phyloP scores from a whole-genome alignment of 208 protist genomes.

The Tritrichomonas musculus region DNA sequence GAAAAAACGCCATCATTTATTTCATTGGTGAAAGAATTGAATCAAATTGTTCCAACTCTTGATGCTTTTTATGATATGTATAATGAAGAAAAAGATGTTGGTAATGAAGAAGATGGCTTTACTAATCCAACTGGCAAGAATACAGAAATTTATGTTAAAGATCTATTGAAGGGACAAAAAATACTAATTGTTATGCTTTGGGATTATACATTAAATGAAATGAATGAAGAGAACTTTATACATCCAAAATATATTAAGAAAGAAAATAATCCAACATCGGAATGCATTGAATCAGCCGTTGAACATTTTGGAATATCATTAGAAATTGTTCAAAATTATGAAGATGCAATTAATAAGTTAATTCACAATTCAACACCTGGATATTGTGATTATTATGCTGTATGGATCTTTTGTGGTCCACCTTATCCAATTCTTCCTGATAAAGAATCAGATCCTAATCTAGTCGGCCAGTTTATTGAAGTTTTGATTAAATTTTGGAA shows the following conservation, averaged over 20 bases:
- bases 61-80: too few species aligned
- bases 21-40: too few species aligned
- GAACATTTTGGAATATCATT: background rate
- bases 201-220: background rate
- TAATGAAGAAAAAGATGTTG: too few species aligned
- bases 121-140: too few species aligned
- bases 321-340: background rate
- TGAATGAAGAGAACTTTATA: too few species aligned
- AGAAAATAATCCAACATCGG: too few species aligned
- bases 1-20: too few species aligned
- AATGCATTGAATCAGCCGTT: background rate
- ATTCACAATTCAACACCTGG: background rate
- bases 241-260: too few species aligned
- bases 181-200: background rate
- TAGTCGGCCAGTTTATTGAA: background rate
- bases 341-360: background rate
- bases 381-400: background rate
- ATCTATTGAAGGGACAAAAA: background rate
- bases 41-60: too few species aligned
- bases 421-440: background rate
- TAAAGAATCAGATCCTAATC: background rate
- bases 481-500: background rate
- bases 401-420: background rate
- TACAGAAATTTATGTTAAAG: too few species aligned
- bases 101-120: too few species aligned